Evolutionary conservation across 2,329 filamentous ascomycete genomes (phyloP), one percentile per base, ranked within the genome.

Genomic region (Botryotinia convoluta): DNA sequence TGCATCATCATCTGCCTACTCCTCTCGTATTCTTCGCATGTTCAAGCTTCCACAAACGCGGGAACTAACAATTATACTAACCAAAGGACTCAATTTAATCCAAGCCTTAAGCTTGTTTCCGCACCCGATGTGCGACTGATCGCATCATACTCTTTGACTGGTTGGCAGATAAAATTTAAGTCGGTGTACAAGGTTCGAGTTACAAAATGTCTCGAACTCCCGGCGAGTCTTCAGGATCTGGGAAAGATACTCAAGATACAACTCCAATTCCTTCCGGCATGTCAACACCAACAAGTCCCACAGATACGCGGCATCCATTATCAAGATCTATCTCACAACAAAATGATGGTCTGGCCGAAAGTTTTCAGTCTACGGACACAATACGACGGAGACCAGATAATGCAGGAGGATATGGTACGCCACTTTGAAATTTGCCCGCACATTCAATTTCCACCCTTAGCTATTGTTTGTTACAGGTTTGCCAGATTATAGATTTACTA

Each of bases 291-390:
- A 74, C 85, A 73, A 86, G 87, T 71, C 86, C 88, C 26, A 86
- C 85, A 67, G 86, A 89, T 75, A 85, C 84, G 75, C 84, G 86
- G 73, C 83, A 84, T 71, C 81, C 83, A 62, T 75, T 81, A 29
- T 74, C 79, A 26, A 76, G 74, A 71, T 77, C 78, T 22, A 72
- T 76, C 35, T 72, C 62, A 63, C 74, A 78, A 72, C 80, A 74
- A n/a, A 85, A 85, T 54, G 85, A 87, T 65, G 83, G 81, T 37
- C 79, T 85, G 65, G 83, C 86, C 7, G 88, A 89, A 77, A 88
- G 85, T 80, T 86, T 85, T 77, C 87, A 89, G 79, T 88, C 88
- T 32, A 86, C 86, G 35, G 89, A 90, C 73, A 90, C 89, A 26
- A 83, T 90, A 77, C 86, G 89, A 76, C 85, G 87, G 77, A 85